phyloP scores from a whole-genome alignment of 2,329 filamentous ascomycete genomes.

The Penicillium digitatum region DNA sequence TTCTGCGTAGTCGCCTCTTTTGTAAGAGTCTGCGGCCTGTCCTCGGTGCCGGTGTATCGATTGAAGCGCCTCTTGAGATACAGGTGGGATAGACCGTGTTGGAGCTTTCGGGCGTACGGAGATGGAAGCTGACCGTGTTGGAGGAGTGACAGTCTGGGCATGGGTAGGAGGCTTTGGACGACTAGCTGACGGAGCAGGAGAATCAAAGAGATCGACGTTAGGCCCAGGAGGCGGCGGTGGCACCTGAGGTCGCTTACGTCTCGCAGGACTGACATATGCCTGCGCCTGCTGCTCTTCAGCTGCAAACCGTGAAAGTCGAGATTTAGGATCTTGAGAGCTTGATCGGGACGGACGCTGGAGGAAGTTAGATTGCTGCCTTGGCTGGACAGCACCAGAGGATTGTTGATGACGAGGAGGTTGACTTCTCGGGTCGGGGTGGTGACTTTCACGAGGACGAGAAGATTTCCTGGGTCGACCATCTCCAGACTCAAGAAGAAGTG shows the following conservation, averaged over 20 bases:
- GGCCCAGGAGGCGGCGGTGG: slow-evolving; percentile 43
- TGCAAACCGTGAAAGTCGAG: slow-evolving; percentile 66
- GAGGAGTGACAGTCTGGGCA: slow-evolving; percentile 37
- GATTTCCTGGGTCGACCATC: slow-evolving; percentile 28
- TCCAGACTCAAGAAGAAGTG: slow-evolving; percentile 35
- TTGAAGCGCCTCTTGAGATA: slow-evolving; percentile 66
- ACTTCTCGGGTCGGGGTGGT: slow-evolving; percentile 17
- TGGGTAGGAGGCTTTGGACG: slow-evolving; percentile 33
- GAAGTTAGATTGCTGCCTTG: slow-evolving; percentile 44
- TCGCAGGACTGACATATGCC: slow-evolving; percentile 80
- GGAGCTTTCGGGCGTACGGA: slow-evolving; percentile 47
- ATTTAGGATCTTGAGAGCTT: slow-evolving; percentile 50
- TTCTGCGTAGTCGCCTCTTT: slow-evolving; percentile 83
- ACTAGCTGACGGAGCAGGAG: slow-evolving; percentile 29
- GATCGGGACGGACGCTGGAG: slow-evolving; percentile 51
- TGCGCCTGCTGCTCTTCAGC: slow-evolving; percentile 77
- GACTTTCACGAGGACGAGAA: slow-evolving; percentile 23
- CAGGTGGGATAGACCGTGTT: slow-evolving; percentile 54
- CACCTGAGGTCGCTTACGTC: slow-evolving; percentile 61
- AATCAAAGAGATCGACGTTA: slow-evolving; percentile 63
- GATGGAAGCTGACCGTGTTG: slow-evolving; percentile 45
- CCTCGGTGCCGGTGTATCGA: slow-evolving; percentile 74
- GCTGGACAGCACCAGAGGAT: slow-evolving; percentile 23
- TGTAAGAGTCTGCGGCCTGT: slow-evolving; percentile 83
- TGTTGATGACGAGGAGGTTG: slow-evolving; percentile 22